Base-by-base conservation (phyloP, 345 rosid genomes). In the Dipteronia dyeriana region DNA sequence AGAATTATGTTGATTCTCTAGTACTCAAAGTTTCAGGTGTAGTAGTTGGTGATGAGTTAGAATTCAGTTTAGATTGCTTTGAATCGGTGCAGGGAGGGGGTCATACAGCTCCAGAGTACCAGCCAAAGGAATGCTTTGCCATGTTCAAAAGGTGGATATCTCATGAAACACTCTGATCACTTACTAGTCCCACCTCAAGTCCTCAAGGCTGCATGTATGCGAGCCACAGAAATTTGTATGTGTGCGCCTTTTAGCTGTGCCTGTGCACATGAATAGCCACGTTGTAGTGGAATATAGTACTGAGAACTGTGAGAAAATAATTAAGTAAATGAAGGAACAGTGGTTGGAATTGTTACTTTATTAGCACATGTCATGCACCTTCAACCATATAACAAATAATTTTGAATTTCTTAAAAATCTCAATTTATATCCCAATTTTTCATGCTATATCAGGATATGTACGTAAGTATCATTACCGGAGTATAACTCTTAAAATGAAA, bases 91-190 rank as follows among this genome's bases (percentile, higher is more conserved):
- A 76, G 83, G 87, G 78, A 66, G 87, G 79, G 34, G 78, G 83
- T 25, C 85, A 82, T 45, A 79, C 81, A 31, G 77, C 80, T 26
- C 80, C 81, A 26, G 83, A 77, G 69, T 70, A 79, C 66, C 26
- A 65, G 47, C 83, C 85, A 1, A 67, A 54, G 79, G 77, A 81
- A 77, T 79, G 87, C 57, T 77, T 78, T 2, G 77, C 65, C 22
- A 82, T 82, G 81, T 84, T 53, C 79, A 38, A 38, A 31, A 76
- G 85, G 66, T 79, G 83, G 87, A 75, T 76, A 43, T 43, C 74
- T 13, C 26, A 61, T 43, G 68, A 75, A 60, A 73, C 76, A 38
- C 26, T 82, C 47, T 75, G 54, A 39, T 49, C 23, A 47, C 63
- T 73, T 43, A 43, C 41, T 23, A n/a, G 26, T 41, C 47, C 43